Evolutionary conservation across 495 filamentous ascomycete genomes (phyloP), one percentile per base, ranked within the genome.

Genomic region (Podospora australis): DNA sequence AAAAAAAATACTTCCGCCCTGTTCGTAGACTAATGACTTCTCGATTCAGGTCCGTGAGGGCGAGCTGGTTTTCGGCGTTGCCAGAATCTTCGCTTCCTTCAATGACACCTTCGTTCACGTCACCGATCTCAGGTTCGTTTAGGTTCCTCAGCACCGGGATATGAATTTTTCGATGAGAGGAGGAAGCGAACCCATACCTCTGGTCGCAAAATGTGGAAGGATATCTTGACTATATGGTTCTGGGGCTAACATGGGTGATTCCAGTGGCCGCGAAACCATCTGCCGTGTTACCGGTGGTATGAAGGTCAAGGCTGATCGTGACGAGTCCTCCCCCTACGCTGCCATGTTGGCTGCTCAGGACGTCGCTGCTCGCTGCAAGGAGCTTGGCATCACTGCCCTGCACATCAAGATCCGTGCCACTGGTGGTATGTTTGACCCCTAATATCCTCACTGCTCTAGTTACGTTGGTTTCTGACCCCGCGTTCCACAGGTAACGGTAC

Each of bases 261-360:
- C 77, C 81, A 95, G 88, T 75, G 92, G 92, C 76, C 92, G 92
- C 76, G 92, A 99, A 89, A 99, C 92, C 75, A 91, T 99, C 75
- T 83, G 79, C 82, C 90, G 92, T 84, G 90, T 99, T 51, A 99
- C 92, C 61, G 92, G 92, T 74, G 92, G 92, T 68, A 97, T 97
- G 92, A 99, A 99, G 81, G 92, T 99, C 79, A 99, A 99, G 85
- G 92, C 92, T 71, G 92, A 99, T 72, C 90, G 92, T 78, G 92
- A 99, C 76, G 92, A 99, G 81, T 96, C 90, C 53, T 96, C 90
- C 41, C 92, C 92, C 55, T 99, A 99, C 81, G 92, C 92, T 63
- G 92, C 92, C 71, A 99, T 99, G 92, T 87, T 99, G 84, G 92
- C 92, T 70, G 92, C 90, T 57, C 90, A 96, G 73, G 84, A 86